phyloP scores from a whole-genome alignment of 345 rosid genomes.

The Salix brachista region DNA sequence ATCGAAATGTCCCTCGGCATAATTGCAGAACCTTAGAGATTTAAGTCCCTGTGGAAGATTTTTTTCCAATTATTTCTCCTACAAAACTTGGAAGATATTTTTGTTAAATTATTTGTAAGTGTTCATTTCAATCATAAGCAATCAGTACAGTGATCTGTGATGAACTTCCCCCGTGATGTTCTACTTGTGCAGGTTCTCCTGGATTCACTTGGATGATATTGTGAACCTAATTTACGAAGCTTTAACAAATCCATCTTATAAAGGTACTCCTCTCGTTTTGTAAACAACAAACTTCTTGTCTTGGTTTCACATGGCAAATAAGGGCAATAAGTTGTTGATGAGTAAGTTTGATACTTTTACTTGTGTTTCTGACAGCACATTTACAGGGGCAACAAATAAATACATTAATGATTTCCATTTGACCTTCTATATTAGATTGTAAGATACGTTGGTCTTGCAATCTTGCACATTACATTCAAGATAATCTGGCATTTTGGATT shows the following conservation, averaged over 20 bases:
- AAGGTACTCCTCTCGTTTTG: constrained; percentile 38
- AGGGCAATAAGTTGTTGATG: not conserved
- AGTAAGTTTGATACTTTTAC: not conserved
- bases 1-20: too few relatives aligned
- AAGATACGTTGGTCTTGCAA: not conserved
- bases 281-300: not conserved
- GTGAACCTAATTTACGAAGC: constrained; percentile 83
- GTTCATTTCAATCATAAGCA: not conserved
- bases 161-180: not conserved
- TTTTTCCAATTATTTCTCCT: too few relatives aligned
- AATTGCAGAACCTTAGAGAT: not conserved
- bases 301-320: not conserved
- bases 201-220: constrained; percentile 94
- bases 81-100: too few relatives aligned
- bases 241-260: constrained; percentile 68
- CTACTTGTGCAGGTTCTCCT: constrained; percentile 68
- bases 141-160: not conserved
- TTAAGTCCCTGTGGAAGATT: too few relatives aligned
- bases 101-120: not conserved
- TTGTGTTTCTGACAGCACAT: not conserved
- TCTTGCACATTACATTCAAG: not conserved
- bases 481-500: not conserved
- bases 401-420: not conserved
- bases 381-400: not conserved
- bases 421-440: not conserved